Conservation (phyloP, 2,329 filamentous ascomycete genomes). For the Hortaea werneckii region DNA sequence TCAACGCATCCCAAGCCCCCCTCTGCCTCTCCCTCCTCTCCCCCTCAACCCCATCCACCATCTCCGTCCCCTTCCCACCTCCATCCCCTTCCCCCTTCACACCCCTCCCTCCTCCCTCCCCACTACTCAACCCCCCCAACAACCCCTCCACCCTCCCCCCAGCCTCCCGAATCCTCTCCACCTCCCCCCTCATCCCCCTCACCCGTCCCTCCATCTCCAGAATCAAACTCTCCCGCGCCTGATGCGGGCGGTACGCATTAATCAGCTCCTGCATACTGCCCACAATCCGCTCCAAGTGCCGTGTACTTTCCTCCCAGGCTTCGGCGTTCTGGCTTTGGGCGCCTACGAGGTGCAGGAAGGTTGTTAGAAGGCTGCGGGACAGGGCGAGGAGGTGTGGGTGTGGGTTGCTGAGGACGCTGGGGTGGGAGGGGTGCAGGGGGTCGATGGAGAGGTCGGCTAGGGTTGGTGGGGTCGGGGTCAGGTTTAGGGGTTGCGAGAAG, state of each 20-base stretch:
- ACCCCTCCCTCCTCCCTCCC: slow-evolving; percentile 24
- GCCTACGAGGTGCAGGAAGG: slow-evolving; percentile 77
- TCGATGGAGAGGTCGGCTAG: slow-evolving; percentile 48
- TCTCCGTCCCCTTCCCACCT: background rate
- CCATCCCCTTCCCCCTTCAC: slow-evolving; percentile 22
- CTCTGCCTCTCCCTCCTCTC: slow-evolving; percentile 18
- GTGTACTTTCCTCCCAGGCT: slow-evolving; percentile 59
- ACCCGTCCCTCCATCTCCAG: slow-evolving; percentile 79
- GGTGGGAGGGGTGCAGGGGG: slow-evolving; percentile 62
- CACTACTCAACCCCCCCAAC: slow-evolving; percentile 52
- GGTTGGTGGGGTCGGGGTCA: slow-evolving; percentile 50
- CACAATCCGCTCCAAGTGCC: slow-evolving; percentile 70
- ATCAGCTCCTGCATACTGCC: slow-evolving; percentile 89
- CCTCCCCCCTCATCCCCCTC: slow-evolving; percentile 61
- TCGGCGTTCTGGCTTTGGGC: slow-evolving; percentile 49
- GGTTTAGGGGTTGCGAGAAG: slow-evolving; percentile 47
- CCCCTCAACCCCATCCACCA: slow-evolving; percentile 4
- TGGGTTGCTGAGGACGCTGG: slow-evolving; percentile 33
- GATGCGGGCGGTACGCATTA: slow-evolving; percentile 89
- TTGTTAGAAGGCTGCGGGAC: slow-evolving; percentile 74
- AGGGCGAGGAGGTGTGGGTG: slow-evolving; percentile 55
- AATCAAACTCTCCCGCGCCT: slow-evolving; percentile 80
- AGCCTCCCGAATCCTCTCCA: slow-evolving; percentile 55
- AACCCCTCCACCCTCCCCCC: slow-evolving; percentile 64
- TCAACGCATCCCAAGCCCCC: slow-evolving; percentile 27